Evolutionary conservation across 2,329 filamentous ascomycete genomes (phyloP), one percentile per base, ranked within the genome.

Genomic region (Fusarium duplospermum): DNA sequence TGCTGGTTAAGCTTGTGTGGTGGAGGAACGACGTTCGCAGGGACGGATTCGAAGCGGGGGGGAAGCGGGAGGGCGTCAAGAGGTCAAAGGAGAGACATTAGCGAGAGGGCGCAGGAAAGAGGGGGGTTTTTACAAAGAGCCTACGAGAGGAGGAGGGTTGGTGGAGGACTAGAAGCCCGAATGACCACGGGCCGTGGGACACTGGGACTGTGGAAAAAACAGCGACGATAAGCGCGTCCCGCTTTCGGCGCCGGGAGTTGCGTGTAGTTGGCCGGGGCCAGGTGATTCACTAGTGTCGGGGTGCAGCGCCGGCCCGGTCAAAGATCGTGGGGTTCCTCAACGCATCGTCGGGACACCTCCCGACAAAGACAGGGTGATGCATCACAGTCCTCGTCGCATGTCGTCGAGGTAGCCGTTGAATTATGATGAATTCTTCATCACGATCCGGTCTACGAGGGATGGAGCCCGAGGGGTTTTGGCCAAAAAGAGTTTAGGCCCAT

Each of bases 191-290:
- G 50, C 27, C 65, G 72, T 59, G 72, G 66, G 64, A 74, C 69
- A 72, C 57, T 67, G 69, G 73, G 76, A n/a, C n/a, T n/a, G n/a
- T n/a, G n/a, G n/a, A n/a, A 76, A 73, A 73, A 72, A 67, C 71
- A 69, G 77, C 78, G 78, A 80, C 71, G 78, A 80, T 80, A 80
- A 80, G 78, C 78, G 71, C 72, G 73, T 76, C 72, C 78, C 78
- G 78, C 77, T 79, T 77, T 80, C 78, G 77, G 78, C 77, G 73
- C 67, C 74, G 65, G 74, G 63, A 76, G 61, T 71, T 76, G 65
- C 42, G 24, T 50, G 40, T 47, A 60, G 62, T 74, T 75, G 69
- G 72, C 68, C 57, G 64, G 54, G 59, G 64, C 27, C 54, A 57
- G 54, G 54, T 57, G 54, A 57, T 57, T 35, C 33, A 54, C 36